Conservation (phyloP, 2,329 filamentous ascomycete genomes). For the Fusarium sarcochroum region DNA sequence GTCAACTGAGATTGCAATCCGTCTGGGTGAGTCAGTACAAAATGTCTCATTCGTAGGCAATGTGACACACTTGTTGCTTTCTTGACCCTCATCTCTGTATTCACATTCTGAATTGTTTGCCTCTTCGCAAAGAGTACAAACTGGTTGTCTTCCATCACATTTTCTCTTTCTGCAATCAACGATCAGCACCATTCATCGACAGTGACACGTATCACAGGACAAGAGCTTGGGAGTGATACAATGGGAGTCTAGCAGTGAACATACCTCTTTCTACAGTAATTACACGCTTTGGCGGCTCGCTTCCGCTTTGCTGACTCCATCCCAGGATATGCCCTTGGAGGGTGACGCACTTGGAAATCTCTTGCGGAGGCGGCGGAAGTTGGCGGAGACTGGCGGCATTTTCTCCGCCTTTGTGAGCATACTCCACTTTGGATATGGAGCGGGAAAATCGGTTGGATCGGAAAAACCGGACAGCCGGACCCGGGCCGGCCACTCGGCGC, state of each 20-base stretch:
- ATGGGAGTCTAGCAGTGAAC: not conserved
- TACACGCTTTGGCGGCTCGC: slow-evolving; percentile 45
- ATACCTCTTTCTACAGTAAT: slow-evolving; percentile 42
- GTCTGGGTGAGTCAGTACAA: not conserved
- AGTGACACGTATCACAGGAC: not conserved
- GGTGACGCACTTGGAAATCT: slow-evolving; percentile 20
- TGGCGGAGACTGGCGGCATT: slow-evolving; percentile 32
- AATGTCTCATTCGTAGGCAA: accelerated
- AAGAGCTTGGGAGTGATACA: too few species aligned
- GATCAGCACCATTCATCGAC: not conserved
- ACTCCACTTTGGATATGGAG: slow-evolving; percentile 4
- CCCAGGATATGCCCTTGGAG: not conserved
- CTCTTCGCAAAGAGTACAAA: slow-evolving; percentile 39
- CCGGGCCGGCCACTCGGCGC: slow-evolving; percentile 2
- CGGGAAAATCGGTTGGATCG: not conserved
- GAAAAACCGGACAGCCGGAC: not conserved
- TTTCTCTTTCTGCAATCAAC: slow-evolving; percentile 31
- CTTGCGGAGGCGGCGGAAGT: slow-evolving; percentile 31
- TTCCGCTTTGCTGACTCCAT: slow-evolving; percentile 43
- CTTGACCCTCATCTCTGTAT: slow-evolving; percentile 33
- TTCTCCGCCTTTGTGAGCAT: slow-evolving; percentile 13
- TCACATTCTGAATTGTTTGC: slow-evolving; percentile 40
- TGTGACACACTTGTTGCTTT: slow-evolving; percentile 2
- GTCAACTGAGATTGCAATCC: slow-evolving; percentile 12
- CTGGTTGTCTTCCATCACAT: slow-evolving; percentile 39